Percentiles rank a stretch among this genome's conserved stretches.
Conservation (phyloP, 768 basidiomycete genomes). For the Phylloporus scabripes region DNA sequence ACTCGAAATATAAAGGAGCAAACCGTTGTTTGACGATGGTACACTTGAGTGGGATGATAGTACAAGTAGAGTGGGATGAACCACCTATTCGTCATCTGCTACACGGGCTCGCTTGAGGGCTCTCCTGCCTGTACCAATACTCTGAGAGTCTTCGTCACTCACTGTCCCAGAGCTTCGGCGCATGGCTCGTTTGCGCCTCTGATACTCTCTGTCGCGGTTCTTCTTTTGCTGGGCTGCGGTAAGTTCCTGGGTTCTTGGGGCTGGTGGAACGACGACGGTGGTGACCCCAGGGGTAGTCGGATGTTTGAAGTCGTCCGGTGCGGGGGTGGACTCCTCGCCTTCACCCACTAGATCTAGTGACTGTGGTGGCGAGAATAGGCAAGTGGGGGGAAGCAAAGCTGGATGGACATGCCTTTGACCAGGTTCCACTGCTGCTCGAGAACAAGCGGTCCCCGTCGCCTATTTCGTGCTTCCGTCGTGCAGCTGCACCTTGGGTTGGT, state of each 20-base stretch:
- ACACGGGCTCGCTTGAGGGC: constrained; percentile 65
- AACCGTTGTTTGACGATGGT: not conserved
- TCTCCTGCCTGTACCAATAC: constrained; percentile 45
- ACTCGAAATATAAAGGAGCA: constrained; percentile 34
- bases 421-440: constrained; percentile 74
- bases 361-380: constrained; percentile 34
- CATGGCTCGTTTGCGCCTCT: constrained; percentile 66
- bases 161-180: constrained; percentile 59
- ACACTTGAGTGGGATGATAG: constrained; percentile 6
- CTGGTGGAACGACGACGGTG: constrained; percentile 73
- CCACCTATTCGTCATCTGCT: constrained; percentile 55
- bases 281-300: constrained; percentile 69
- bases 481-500: constrained; percentile 47
- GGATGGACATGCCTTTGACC: constrained; percentile 51
- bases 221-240: constrained; percentile 72
- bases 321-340: constrained; percentile 54
- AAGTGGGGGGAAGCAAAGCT: constrained; percentile 1
- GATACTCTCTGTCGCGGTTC: constrained; percentile 75
- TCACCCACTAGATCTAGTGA: constrained; percentile 73
- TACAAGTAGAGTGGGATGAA: not conserved
- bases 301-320: constrained; percentile 61
- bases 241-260: constrained; percentile 60
- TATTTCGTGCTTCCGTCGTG: constrained; percentile 66
- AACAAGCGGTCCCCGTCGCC: constrained; percentile 76
- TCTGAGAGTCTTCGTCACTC: constrained; percentile 66